Evolutionary conservation across 2,329 filamentous ascomycete genomes (phyloP).

Genomic region (Microsporum audouinii): DNA sequence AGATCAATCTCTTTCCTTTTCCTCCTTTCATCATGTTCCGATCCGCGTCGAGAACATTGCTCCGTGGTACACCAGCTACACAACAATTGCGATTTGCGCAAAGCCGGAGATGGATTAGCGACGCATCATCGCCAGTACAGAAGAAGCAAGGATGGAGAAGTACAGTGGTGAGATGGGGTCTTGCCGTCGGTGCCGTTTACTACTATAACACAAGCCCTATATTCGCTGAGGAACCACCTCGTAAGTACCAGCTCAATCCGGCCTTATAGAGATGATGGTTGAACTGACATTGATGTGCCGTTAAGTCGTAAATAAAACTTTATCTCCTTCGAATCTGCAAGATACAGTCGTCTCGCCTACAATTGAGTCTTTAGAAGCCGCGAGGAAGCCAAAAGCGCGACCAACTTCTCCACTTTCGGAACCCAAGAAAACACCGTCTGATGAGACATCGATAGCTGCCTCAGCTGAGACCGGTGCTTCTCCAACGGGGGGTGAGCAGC

Average conservation of each 20-base stretch:
- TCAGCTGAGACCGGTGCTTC: slow-evolving; percentile 13
- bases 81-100: slow-evolving; percentile 12
- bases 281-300: not conserved
- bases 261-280: not conserved
- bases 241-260: slow-evolving; percentile 42
- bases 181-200: slow-evolving; percentile 69
- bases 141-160: slow-evolving; percentile 76
- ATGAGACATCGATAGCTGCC: slow-evolving; percentile 14
- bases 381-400: slow-evolving; percentile 9
- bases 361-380: slow-evolving; percentile 10
- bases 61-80: slow-evolving; percentile 11
- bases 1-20: slow-evolving; percentile 2
- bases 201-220: slow-evolving; percentile 85
- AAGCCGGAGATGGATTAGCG: slow-evolving; percentile 44
- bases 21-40: slow-evolving; percentile 15
- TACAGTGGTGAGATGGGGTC: slow-evolving; percentile 57
- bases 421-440: slow-evolving; percentile 9
- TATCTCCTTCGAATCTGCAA: not conserved
- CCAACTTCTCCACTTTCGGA: slow-evolving; percentile 14
- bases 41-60: slow-evolving; percentile 14
- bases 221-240: slow-evolving; percentile 70
- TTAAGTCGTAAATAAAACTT: not conserved
- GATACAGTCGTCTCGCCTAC: slow-evolving; percentile 9
- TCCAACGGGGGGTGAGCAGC: slow-evolving; percentile 8
- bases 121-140: slow-evolving; percentile 40